Evolutionary conservation across 75 land plant genomes (phyloP), one percentile per base, ranked within the genome.

Genomic region (Cunninghamia lanceolata): DNA sequence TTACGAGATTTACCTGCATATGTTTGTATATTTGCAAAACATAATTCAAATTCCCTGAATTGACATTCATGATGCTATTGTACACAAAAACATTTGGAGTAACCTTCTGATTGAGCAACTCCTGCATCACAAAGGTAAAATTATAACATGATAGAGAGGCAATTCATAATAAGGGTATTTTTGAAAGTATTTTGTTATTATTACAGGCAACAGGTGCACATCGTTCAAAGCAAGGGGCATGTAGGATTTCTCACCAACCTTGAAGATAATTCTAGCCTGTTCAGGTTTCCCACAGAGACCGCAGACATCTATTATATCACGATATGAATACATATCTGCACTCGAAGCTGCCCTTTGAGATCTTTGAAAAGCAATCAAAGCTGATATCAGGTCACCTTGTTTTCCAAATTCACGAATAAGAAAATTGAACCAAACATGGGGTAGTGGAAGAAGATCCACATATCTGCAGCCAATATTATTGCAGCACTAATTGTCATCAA

Each of bases 11-110:
- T 92, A 96, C 98, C 91, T 93, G 87, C 97, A 96, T 96, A 46
- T 91, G 84, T 85, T 88, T 90, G 91, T 94, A 95, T 17, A 95
- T 46, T 39, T 87, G 80, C 77, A 91, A 87, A 38, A 90, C 92
- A 88, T 92, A 91, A 53, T 88, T 88, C 91, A 94, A 86, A 87
- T 96, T 92, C 85, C 91, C 89, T 17, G 94, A 91, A 89, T 94
- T 92, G 38, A 83, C 95, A 91, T 95, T 96, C 97, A 96, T 96
- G 66, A 95, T 86, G 85, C 98, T 96, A 89, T 96, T 96, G 88
- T 94, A 95, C 32, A 95, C 92, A 86, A 87, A 95, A 3, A 91
- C 75, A 84, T 96, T 96, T 71, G 95, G 94, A 73, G 68, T 87
- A 54, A 89, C 70, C 34, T 90, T 91, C 83, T 88, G 83, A 85